Evolutionary conservation across 768 basidiomycete species (phyloP).

Genomic region (Suillus alpinus): DNA sequence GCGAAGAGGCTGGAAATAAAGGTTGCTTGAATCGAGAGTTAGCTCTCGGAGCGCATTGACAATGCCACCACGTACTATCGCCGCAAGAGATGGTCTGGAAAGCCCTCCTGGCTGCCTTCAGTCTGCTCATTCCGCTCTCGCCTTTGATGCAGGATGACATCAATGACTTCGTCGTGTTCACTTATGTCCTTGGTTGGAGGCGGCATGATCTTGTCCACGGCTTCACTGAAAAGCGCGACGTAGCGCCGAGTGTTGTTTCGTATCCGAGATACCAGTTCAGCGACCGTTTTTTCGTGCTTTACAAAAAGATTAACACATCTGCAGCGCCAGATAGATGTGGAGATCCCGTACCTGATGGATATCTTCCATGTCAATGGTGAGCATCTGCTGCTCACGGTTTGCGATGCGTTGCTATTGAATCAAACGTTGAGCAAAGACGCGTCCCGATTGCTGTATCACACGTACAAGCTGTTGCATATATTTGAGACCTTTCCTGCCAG

Average conservation of each 20-base stretch:
- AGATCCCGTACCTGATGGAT: slow-evolving; percentile 57
- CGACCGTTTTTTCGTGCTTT: slow-evolving; percentile 66
- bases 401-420: slow-evolving; percentile 78
- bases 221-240: slow-evolving; percentile 82
- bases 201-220: slow-evolving; percentile 88
- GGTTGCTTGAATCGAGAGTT: slow-evolving; percentile 57
- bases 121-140: slow-evolving; percentile 83
- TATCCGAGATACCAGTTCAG: slow-evolving; percentile 79
- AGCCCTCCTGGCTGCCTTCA: slow-evolving; percentile 70
- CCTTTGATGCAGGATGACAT: slow-evolving; percentile 93
- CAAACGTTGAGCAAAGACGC: slow-evolving; percentile 13
- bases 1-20: slow-evolving; percentile 90
- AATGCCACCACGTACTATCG: slow-evolving; percentile 74
- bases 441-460: slow-evolving; percentile 25
- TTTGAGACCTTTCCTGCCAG: slow-evolving; percentile 51
- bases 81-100: slow-evolving; percentile 88
- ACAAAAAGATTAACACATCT: slow-evolving; percentile 8
- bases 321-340: neutral
- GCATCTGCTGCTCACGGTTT: slow-evolving; percentile 88
- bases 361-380: slow-evolving; percentile 88
- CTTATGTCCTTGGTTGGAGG: slow-evolving; percentile 86
- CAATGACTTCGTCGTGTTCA: slow-evolving; percentile 91
- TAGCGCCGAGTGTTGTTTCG: slow-evolving; percentile 87
- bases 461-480: slow-evolving; percentile 84
- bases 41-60: neutral